Percentiles rank a stretch among this genome's conserved stretches.
Conservation (phyloP, 176 grass and related monocot genomes). For the Ananas comosus region DNA sequence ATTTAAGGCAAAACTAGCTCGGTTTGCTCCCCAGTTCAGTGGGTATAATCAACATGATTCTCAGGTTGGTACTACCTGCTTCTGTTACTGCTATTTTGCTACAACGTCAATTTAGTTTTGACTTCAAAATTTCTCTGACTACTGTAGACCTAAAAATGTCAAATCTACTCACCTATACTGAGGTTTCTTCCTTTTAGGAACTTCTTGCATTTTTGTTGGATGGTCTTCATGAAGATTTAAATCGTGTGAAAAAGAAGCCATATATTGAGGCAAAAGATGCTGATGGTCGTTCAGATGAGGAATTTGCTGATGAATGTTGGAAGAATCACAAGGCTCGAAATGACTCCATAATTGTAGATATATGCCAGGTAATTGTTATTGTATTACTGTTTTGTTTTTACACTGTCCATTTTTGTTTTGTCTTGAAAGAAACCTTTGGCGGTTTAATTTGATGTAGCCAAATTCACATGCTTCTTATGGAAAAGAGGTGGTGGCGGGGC, state of each 20-base stretch:
- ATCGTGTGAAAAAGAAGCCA: slow-evolving; percentile 91
- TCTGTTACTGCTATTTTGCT: background rate
- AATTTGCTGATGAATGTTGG: slow-evolving; percentile 91
- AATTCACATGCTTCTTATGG: no score
- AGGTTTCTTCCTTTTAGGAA: slow-evolving; percentile 45
- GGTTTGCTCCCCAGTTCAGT: slow-evolving; percentile 94
- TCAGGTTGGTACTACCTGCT: slow-evolving; percentile 46
- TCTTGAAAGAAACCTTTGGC: background rate
- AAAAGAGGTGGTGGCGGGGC: no score
- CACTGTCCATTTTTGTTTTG: background rate
- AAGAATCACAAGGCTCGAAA: slow-evolving; percentile 88
- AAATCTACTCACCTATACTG: background rate
- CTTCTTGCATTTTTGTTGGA: slow-evolving; percentile 94
- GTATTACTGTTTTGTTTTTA: background rate
- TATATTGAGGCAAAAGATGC: slow-evolving; percentile 97
- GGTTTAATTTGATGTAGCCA: background rate
- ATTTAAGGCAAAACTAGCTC: slow-evolving; percentile 86
- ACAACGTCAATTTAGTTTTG: slow-evolving; percentile 2
- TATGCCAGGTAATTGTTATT: slow-evolving; percentile 56
- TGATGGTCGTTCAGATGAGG: slow-evolving; percentile 72
- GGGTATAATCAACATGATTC: slow-evolving; percentile 99
- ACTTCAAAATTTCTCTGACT: background rate
- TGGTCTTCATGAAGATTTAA: slow-evolving; percentile 99
- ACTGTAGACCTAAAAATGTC: no score
- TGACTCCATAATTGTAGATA: slow-evolving; percentile 98